Conservation (phyloP, 2,329 filamentous ascomycete species). For the Xylaria sp. region DNA sequence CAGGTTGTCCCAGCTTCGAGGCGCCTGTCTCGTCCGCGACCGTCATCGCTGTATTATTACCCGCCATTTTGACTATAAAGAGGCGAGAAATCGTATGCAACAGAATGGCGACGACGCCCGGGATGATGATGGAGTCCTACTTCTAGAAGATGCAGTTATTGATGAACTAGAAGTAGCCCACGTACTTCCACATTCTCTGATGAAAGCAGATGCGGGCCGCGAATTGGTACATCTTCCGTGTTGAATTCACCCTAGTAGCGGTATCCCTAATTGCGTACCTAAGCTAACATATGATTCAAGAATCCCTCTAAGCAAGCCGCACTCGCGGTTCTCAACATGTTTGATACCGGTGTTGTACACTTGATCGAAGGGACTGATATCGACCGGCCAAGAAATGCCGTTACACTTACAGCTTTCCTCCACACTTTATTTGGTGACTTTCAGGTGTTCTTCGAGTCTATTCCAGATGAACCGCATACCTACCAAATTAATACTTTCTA, state of each 20-base stretch:
- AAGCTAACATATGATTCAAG: conserved; percentile 30
- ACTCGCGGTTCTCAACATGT: conserved; percentile 56
- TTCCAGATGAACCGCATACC: conserved; percentile 39
- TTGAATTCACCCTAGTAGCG: too few relatives aligned
- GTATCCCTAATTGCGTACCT: conserved; percentile 14
- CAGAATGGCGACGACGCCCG: conserved; percentile 35
- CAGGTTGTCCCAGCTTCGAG: conserved; percentile 44
- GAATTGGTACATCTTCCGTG: conserved; percentile 17
- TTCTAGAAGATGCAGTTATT: conserved; percentile 22
- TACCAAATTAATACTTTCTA: conserved; percentile 47
- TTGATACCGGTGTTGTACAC: conserved; percentile 51
- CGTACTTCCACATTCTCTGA: conserved; percentile 32
- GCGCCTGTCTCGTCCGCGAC: conserved; percentile 47
- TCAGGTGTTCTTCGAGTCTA: conserved; percentile 47
- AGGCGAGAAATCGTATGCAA: conserved; percentile 33
- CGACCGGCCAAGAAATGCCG: conserved; percentile 55
- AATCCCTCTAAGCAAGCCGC: conserved; percentile 49
- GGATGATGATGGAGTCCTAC: conserved; percentile 45
- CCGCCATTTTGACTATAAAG: conserved; percentile 39
- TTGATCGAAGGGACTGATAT: conserved; percentile 55
- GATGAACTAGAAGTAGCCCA: conserved; percentile 23
- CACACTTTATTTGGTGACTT: conserved; percentile 51
- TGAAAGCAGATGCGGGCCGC: conserved; percentile 12
- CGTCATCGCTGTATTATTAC: conserved; percentile 48
- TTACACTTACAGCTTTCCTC: conserved; percentile 48